Evolutionary conservation across 495 filamentous ascomycete genomes (phyloP), one percentile per base, ranked within the genome.

Genomic region (Penicillium desertorum): DNA sequence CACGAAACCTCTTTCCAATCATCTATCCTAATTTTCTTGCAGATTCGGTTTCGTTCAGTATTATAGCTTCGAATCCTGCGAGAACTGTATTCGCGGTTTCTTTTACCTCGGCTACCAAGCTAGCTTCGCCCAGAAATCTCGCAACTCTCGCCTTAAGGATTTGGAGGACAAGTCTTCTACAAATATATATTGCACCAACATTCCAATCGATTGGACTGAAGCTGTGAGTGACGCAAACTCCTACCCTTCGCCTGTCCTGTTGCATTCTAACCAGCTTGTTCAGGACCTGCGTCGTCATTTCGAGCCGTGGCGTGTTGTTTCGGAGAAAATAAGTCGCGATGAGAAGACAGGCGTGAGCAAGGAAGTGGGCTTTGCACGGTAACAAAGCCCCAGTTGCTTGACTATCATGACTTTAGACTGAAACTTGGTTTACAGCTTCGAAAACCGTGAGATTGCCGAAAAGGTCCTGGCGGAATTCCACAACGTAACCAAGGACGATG

Each of bases 1-100:
- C 14, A 16, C 10, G 16, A 44, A 27, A 19, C 0, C 5, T 25
- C 14, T 19, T 23, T 20, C 23, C 45, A 3, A 16, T 14, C 25
- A 49, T 20, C 45, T 27, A 41, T 34, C 41, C 53, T 67, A 41
- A 65, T 56, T 73, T 63, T 19, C 54, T 25, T n/a, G 10, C 53
- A 96, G 94, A 3, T 98, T 96, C 66, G 95, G 95, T 0, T 99
- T 99, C 71, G 91, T 96, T 63, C 92, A 93, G 69, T 99, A 92
- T 68, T 86, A 81, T 73, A 88, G 88, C 63, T 88, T 90, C 63
- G 85, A 87, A 25, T 88, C 96, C 59, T 95, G 93, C 16, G 91
- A 97, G 75, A 88, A 88, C 58, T 97, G 92, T 75, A 98, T 99
- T 72, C 89, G 91, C 37, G 93, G 88, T n/a, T 95, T 99, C 67